A percentile compares a stretch with the other conserved stretches of the same genome.
Evolutionary conservation across 371 early-diverging fungal genomes (phyloP).

Genomic region (Mortierella sp.): DNA sequence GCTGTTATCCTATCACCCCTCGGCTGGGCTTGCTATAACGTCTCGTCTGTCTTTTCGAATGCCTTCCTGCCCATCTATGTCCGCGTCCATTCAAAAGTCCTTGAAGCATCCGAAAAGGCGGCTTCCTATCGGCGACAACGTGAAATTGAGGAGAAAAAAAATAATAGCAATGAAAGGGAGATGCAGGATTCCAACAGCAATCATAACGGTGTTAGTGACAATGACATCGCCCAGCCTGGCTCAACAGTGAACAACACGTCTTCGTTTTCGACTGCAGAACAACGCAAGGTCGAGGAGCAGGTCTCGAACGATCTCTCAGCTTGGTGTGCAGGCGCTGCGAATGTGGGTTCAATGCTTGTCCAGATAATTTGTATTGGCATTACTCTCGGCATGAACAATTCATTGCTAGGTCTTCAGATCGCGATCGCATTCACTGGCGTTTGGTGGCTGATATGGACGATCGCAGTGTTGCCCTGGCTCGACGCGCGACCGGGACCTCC

Average conservation of each 20-base stretch:
- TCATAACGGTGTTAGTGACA: not conserved
- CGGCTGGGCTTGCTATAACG: slow-evolving; percentile 45
- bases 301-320: slow-evolving; percentile 56
- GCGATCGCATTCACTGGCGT: slow-evolving; percentile 62
- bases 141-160: slow-evolving; percentile 2
- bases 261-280: slow-evolving; percentile 16
- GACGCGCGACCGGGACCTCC: slow-evolving; percentile 68
- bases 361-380: slow-evolving; percentile 51
- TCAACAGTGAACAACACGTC: not conserved
- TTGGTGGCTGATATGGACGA: slow-evolving; percentile 61
- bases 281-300: slow-evolving; percentile 44
- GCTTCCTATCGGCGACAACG: not conserved
- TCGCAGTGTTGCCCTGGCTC: slow-evolving; percentile 54
- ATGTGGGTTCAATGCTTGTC: slow-evolving; percentile 56
- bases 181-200: not conserved
- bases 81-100: slow-evolving; percentile 36
- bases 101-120: slow-evolving; percentile 21
- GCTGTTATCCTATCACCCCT: slow-evolving; percentile 33
- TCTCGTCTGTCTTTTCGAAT: slow-evolving; percentile 35
- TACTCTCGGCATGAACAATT: slow-evolving; percentile 19
- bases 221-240: not conserved
- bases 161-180: slow-evolving; percentile 2
- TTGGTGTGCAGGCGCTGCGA: slow-evolving; percentile 56
- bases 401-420: slow-evolving; percentile 59
- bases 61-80: slow-evolving; percentile 45